phyloP scores from a whole-genome alignment of 2,329 filamentous ascomycete species.

The Bipolaris zeicola region DNA sequence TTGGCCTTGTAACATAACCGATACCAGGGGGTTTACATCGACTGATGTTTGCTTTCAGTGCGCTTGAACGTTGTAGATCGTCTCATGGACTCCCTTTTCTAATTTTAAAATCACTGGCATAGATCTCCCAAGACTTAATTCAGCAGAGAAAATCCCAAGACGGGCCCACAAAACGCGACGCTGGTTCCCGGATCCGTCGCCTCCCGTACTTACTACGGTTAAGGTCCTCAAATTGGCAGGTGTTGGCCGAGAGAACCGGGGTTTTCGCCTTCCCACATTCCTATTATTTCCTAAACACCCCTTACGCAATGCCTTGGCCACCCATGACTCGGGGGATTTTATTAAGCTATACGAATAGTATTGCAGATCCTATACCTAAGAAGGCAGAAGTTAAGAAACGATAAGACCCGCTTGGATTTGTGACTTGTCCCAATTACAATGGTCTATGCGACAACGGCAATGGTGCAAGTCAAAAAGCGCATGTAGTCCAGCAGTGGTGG shows the following conservation, averaged over 20 bases:
- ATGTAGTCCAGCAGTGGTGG: background rate
- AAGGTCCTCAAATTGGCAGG: background rate
- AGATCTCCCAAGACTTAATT: constrained; percentile 1
- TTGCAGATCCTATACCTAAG: background rate
- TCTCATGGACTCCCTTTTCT: constrained; percentile 2
- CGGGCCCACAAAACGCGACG: background rate
- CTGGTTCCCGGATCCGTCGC: constrained; percentile 3
- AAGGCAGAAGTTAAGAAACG: constrained; percentile 13
- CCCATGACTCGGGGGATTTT: background rate
- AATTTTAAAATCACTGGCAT: background rate
- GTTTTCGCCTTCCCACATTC: background rate
- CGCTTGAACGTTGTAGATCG: too few species aligned
- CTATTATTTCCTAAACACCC: constrained; percentile 1
- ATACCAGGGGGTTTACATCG: too few species aligned
- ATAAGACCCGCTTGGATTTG: constrained; percentile 2
- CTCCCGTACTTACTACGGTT: constrained; percentile 3
- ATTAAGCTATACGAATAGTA: background rate
- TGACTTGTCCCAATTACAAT: background rate
- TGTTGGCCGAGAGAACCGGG: constrained; percentile 4
- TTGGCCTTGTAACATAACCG: background rate
- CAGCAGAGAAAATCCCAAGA: background rate
- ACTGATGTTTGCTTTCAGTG: too few species aligned
- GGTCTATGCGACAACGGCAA: background rate
- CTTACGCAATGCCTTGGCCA: constrained; percentile 2
- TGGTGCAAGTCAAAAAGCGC: constrained; percentile 5